Evolutionary conservation across 257 asterid genomes (phyloP).

Genomic region (Forsythia suspensa): DNA sequence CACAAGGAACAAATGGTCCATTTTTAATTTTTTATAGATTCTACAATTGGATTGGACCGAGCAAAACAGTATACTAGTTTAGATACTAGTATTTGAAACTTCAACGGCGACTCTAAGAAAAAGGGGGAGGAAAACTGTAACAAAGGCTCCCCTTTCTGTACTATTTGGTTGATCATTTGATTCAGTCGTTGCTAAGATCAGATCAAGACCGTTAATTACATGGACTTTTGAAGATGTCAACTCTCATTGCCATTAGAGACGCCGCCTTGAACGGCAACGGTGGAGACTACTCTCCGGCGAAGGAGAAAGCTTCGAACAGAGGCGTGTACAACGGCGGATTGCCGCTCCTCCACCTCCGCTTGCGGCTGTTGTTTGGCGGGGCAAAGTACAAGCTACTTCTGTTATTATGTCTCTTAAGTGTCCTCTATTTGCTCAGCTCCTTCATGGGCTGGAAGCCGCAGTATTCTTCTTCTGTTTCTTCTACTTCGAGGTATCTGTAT

Average conservation of each 20-base stretch:
- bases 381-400: constrained; percentile 48
- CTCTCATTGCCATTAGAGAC: constrained; percentile 51
- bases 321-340: constrained; percentile 49
- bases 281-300: constrained; percentile 60
- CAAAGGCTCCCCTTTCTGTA: neutral
- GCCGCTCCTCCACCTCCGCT: constrained; percentile 53
- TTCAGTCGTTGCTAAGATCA: neutral
- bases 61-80: no score
- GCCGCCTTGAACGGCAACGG: constrained; percentile 37
- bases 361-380: constrained; percentile 39
- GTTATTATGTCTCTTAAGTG: constrained; percentile 27
- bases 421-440: constrained; percentile 36
- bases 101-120: neutral
- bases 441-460: constrained; percentile 63
- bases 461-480: constrained; percentile 36
- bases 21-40: no score
- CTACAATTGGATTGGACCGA: no score
- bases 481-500: constrained; percentile 43
- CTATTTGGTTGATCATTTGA: neutral
- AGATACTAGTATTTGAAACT: neutral
- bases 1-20: no score
- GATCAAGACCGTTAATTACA: constrained; percentile 7
- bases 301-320: constrained; percentile 56
- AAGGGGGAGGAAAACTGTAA: neutral
- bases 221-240: constrained; percentile 36